A percentile compares a stretch with the other conserved stretches of the same genome.
Conservation (phyloP, 1,284 basidiomycete species). For the Sanghuangporus weigelae region DNA sequence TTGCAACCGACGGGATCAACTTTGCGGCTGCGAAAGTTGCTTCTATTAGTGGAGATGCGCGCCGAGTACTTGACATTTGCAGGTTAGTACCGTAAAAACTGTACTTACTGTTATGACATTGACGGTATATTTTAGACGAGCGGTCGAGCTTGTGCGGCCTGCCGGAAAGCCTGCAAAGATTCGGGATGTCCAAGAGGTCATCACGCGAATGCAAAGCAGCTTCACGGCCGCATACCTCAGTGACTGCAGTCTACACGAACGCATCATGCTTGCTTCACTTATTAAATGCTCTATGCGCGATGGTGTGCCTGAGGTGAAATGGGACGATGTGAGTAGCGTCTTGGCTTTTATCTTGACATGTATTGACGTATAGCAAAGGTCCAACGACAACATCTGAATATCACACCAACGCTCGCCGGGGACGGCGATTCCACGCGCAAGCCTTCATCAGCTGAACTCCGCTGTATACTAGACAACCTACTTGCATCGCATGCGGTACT, state of each 20-base stretch:
- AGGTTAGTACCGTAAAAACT: conserved; percentile 38
- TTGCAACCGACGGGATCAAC: conserved; percentile 77
- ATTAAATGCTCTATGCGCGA: conserved; percentile 79
- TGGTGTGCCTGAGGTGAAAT: conserved; percentile 84
- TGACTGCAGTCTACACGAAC: conserved; percentile 81
- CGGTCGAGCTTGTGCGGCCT: conserved; percentile 73
- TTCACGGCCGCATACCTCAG: conserved; percentile 81
- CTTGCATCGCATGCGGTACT: conserved; percentile 67
- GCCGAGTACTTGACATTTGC: conserved; percentile 92
- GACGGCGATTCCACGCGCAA: conserved; percentile 45
- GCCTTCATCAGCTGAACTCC: conserved; percentile 52
- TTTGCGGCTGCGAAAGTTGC: conserved; percentile 91
- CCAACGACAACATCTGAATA: conserved; percentile 61
- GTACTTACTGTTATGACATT: background rate
- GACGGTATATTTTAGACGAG: conserved; percentile 45
- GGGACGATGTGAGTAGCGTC: conserved; percentile 59
- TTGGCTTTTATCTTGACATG: conserved; percentile 21
- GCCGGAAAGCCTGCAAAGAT: conserved; percentile 55
- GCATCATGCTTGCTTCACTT: conserved; percentile 84
- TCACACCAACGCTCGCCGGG: conserved; percentile 50
- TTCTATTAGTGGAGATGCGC: conserved; percentile 91
- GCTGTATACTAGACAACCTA: conserved; percentile 59
- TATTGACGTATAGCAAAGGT: conserved; percentile 37
- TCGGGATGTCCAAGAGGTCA: conserved; percentile 76
- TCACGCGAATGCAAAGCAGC: conserved; percentile 87